These are phyloP conservation scores for Angomonas deanei DNA, from an alignment of 208 protist genomes.

Conservation along the genomic window DNA sequence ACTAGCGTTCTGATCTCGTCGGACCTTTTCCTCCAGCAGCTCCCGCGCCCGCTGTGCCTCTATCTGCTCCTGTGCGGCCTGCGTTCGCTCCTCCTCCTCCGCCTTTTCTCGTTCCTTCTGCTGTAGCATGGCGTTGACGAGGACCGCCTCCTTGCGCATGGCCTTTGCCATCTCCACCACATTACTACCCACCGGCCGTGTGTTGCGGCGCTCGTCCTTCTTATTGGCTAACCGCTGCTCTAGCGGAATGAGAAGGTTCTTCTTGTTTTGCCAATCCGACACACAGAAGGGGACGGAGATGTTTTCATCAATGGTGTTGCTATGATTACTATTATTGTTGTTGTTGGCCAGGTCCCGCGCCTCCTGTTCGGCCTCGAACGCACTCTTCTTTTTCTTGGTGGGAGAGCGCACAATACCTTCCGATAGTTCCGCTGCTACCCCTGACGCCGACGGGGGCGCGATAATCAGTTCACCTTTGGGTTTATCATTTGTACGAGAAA, in stretches of 20 bases:
- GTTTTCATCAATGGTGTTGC: not conserved
- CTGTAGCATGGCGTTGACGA: slow-evolving; percentile 46
- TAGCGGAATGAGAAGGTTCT: slow-evolving; percentile 73
- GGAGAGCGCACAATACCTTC: slow-evolving; percentile 72
- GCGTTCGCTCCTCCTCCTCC: slow-evolving; percentile 57
- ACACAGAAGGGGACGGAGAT: slow-evolving; percentile 63
- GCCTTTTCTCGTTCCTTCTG: slow-evolving; percentile 34
- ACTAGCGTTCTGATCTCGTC: slow-evolving; percentile 18
- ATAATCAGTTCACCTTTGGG: slow-evolving; percentile 16
- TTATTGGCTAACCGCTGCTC: slow-evolving; percentile 45
- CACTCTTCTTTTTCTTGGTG: slow-evolving; percentile 31
- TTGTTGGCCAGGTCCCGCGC: not conserved
- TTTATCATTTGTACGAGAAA: not conserved
- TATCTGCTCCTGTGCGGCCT: slow-evolving; percentile 54
- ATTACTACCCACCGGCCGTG: slow-evolving; percentile 30
- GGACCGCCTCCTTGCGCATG: slow-evolving; percentile 49
- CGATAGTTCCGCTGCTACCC: slow-evolving; percentile 14
- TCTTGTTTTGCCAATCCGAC: slow-evolving; percentile 77
- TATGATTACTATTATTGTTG: not conserved
- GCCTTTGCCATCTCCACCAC: slow-evolving; percentile 61
- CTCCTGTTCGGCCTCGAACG: slow-evolving; percentile 13
- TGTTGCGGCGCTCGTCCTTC: slow-evolving; percentile 37
- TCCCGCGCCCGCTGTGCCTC: slow-evolving; percentile 52
- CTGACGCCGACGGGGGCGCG: slow-evolving; percentile 3
- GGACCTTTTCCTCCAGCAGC: slow-evolving; percentile 53